phyloP scores from a whole-genome alignment of 306 rosid genomes.

The Medicago arabica region DNA sequence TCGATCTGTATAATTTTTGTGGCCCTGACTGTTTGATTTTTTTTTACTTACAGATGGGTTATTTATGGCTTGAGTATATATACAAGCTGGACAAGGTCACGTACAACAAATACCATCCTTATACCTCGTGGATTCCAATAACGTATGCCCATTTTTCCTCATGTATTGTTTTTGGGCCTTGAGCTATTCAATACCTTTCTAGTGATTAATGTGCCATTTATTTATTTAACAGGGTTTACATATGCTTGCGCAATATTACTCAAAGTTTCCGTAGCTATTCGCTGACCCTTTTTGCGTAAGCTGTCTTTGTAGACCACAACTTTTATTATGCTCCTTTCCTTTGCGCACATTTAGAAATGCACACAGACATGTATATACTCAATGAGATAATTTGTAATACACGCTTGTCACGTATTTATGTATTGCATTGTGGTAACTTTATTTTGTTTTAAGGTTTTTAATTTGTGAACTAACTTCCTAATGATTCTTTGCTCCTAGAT shows the following conservation, averaged over 20 bases:
- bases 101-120: constrained; percentile 94
- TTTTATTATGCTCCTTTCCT: constrained; percentile 25
- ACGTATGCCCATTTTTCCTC: constrained; percentile 65
- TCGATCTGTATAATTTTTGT: constrained; percentile 33
- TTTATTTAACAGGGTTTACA: constrained; percentile 72
- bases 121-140: constrained; percentile 98
- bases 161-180: constrained; percentile 21
- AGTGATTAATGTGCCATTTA: constrained; percentile 29
- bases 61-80: constrained; percentile 83
- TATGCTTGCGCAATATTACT: constrained; percentile 84
- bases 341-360: neutral
- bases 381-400: constrained; percentile 16
- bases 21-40: constrained; percentile 38
- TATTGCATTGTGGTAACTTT: constrained; percentile 12
- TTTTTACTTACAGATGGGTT: constrained; percentile 67
- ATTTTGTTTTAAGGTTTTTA: constrained; percentile 34
- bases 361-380: constrained; percentile 9
- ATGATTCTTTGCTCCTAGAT: constrained; percentile 53
- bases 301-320: constrained; percentile 28
- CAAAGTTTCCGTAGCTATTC: constrained; percentile 82
- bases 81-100: constrained; percentile 89
- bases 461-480: constrained; percentile 21
- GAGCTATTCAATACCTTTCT: constrained; percentile 28
- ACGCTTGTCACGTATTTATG: constrained; percentile 23
- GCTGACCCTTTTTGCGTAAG: constrained; percentile 89